These are phyloP conservation scores for maize (Zea mays) DNA, from an alignment of 176 grass and related monocot genomes.

Conservation along the genomic window Zm-B73-REFERENCE-NAM-5.0 NC_050102.1:130845001-130845500, in stretches of 20 bases:
- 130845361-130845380: not conserved
- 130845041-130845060: not conserved
- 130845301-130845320: not conserved
- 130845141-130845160: not conserved
- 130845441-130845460: too few relatives aligned
- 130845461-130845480: too few relatives aligned
- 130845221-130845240: not conserved
- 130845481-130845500: too few relatives aligned
- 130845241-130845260: not conserved
- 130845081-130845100: too few relatives aligned
- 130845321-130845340: not conserved
- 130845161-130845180: not conserved
- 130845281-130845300: not conserved
- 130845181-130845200: not conserved
- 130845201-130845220: not conserved
- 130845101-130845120: not conserved
- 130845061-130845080: not conserved
- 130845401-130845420: not conserved
- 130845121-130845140: not conserved
- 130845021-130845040: not conserved
- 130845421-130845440: too few relatives aligned
- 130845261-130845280: not conserved
- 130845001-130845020: not conserved
- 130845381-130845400: not conserved
- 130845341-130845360: constrained; percentile 32